Evolutionary conservation across 2,329 filamentous ascomycete species (phyloP).

Genomic region (Talaromyces sp.): DNA sequence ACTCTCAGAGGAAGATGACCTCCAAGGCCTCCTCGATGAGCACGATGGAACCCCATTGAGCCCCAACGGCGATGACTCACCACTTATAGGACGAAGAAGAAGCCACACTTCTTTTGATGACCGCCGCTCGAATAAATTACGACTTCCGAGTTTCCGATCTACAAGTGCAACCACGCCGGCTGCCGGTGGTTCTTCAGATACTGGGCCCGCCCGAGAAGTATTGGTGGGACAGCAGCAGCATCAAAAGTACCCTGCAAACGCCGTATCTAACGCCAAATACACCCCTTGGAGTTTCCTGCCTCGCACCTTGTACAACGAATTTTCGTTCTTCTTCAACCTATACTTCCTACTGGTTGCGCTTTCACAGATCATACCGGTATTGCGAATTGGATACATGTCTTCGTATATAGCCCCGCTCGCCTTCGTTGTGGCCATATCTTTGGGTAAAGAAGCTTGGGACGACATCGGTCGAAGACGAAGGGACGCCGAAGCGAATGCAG

Average conservation of each 20-base stretch:
- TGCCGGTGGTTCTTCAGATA: slow-evolving; percentile 34
- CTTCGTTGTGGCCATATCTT: slow-evolving; percentile 85
- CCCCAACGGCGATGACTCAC: slow-evolving; percentile 63
- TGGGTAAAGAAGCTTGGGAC: slow-evolving; percentile 93
- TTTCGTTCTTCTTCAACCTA: slow-evolving; percentile 99
- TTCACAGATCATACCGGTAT: slow-evolving; percentile 81
- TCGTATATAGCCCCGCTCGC: slow-evolving; percentile 90
- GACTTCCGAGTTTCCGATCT: slow-evolving; percentile 63
- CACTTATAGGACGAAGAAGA: slow-evolving; percentile 50
- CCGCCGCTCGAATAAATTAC: slow-evolving; percentile 46
- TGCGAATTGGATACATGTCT: slow-evolving; percentile 88
- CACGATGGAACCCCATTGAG: slow-evolving; percentile 48
- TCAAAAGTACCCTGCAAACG: slow-evolving; percentile 77
- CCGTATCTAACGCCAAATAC: slow-evolving; percentile 96
- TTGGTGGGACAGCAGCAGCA: slow-evolving; percentile 68
- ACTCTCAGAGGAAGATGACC: slow-evolving; percentile 52
- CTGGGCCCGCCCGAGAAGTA: slow-evolving; percentile 61
- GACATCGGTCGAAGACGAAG: slow-evolving; percentile 80
- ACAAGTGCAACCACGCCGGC: slow-evolving; percentile 26
- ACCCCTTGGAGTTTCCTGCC: slow-evolving; percentile 92
- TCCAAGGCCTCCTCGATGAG: slow-evolving; percentile 61
- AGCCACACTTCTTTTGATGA: slow-evolving; percentile 29
- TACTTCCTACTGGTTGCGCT: slow-evolving; percentile 94
- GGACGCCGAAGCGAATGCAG: slow-evolving; percentile 91
- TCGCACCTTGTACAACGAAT: slow-evolving; percentile 93